A percentile compares a stretch with the other conserved stretches of the same genome.
phyloP scores from a whole-genome alignment of 257 asterid species.

The Rhazya stricta region DNA sequence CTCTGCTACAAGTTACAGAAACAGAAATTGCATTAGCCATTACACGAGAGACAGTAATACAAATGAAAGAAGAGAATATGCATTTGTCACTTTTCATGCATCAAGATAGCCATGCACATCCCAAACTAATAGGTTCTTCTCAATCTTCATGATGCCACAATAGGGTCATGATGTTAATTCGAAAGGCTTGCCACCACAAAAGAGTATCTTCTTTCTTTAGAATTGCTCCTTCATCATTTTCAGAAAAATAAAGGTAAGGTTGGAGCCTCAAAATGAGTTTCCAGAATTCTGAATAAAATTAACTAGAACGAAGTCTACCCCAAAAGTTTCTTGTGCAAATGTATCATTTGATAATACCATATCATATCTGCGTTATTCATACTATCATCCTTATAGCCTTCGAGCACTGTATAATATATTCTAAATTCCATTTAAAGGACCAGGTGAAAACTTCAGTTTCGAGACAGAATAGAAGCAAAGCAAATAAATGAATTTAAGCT shows the following conservation, averaged over 20 bases:
- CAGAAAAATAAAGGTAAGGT: background rate
- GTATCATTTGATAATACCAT: background rate
- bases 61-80: background rate
- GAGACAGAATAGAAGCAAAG: background rate
- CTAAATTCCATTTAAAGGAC: background rate
- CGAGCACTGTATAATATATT: background rate
- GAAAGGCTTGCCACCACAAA: background rate
- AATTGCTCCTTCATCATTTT: background rate
- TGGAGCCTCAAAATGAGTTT: background rate
- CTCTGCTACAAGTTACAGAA: too few relatives aligned
- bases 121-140: background rate
- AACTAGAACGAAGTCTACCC: background rate
- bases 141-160: background rate
- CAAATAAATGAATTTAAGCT: background rate
- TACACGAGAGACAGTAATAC: background rate
- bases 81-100: background rate
- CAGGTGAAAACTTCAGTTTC: background rate
- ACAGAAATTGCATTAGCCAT: too few relatives aligned
- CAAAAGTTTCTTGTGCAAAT: background rate
- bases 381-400: background rate
- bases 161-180: background rate
- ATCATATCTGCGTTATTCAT: background rate
- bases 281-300: background rate
- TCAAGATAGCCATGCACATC: background rate
- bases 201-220: background rate